Conservation (phyloP, 179 eudicot species). For the Pouteria campechiana region DNA sequence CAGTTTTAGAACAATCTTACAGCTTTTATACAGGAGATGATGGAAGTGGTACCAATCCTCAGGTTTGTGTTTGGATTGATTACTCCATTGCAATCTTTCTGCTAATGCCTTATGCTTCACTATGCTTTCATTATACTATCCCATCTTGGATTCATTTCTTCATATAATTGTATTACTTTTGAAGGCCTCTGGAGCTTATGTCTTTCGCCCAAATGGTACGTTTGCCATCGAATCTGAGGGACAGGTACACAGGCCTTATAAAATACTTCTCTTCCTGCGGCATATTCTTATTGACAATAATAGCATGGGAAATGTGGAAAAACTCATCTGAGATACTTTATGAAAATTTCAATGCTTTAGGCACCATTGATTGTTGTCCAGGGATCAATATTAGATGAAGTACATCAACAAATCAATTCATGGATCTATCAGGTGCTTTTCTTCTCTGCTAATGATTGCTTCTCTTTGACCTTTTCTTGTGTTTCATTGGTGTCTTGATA, state of each 20-base stretch:
- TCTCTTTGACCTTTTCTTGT: too few species aligned
- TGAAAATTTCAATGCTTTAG: conserved; percentile 22
- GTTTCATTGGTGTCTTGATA: too few species aligned
- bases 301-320: too few species aligned
- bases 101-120: background rate
- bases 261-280: background rate
- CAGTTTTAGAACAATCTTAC: conserved; percentile 51
- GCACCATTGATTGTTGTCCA: conserved; percentile 40
- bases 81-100: conserved; percentile 1
- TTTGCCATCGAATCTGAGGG: conserved; percentile 35
- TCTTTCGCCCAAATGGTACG: conserved; percentile 84
- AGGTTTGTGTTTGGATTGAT: conserved; percentile 29
- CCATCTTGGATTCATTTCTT: background rate
- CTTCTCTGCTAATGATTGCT: too few species aligned
- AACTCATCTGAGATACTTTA: background rate
- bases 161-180: too few species aligned
- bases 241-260: conserved; percentile 27
- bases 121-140: background rate
- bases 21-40: conserved; percentile 61
- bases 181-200: conserved; percentile 89
- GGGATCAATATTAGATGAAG: conserved; percentile 79
- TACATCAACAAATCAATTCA: conserved; percentile 64
- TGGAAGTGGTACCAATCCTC: conserved; percentile 59
- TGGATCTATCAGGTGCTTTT: conserved; percentile 77
- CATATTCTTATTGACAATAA: background rate